These are phyloP conservation scores for Dothiorella sarmentorum DNA, from an alignment of 2,329 filamentous ascomycete species.

Conservation along the genomic window DNA sequence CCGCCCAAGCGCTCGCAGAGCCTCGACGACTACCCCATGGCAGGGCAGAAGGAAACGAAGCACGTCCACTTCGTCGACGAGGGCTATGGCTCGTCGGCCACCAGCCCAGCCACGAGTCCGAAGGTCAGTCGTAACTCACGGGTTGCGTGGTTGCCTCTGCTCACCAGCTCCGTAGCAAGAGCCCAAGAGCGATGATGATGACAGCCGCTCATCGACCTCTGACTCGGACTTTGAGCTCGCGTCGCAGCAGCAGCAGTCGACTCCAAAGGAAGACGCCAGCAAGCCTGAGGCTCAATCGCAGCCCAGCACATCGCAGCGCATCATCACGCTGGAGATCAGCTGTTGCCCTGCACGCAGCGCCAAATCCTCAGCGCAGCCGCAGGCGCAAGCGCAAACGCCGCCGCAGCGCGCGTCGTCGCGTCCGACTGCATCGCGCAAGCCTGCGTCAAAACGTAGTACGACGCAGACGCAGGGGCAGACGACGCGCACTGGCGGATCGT, in stretches of 20 bases:
- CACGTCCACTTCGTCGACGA: constrained; percentile 16
- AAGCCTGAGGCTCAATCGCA: too few species aligned
- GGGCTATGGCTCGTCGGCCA: constrained; percentile 10
- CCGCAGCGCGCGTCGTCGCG: background rate
- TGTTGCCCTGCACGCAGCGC: background rate
- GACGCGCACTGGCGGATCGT: constrained; percentile 10
- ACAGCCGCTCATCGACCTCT: background rate
- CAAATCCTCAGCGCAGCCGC: background rate
- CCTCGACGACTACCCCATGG: background rate
- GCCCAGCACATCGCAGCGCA: too few species aligned
- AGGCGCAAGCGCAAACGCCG: background rate
- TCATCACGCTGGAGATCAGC: too few species aligned
- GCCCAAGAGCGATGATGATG: background rate
- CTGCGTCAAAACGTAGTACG: background rate
- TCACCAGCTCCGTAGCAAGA: constrained; percentile 14
- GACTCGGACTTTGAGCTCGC: background rate
- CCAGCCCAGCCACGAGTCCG: constrained; percentile 8
- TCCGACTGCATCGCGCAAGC: background rate
- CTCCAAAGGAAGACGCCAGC: too few species aligned
- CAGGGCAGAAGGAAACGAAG: background rate
- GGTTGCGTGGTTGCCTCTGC: background rate
- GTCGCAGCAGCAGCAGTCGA: background rate
- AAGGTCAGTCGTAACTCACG: constrained; percentile 4
- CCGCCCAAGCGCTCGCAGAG: background rate
- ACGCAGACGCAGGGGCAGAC: background rate